Evolutionary conservation across 495 filamentous ascomycete species (phyloP).

Genomic region (Copromyces sp.): DNA sequence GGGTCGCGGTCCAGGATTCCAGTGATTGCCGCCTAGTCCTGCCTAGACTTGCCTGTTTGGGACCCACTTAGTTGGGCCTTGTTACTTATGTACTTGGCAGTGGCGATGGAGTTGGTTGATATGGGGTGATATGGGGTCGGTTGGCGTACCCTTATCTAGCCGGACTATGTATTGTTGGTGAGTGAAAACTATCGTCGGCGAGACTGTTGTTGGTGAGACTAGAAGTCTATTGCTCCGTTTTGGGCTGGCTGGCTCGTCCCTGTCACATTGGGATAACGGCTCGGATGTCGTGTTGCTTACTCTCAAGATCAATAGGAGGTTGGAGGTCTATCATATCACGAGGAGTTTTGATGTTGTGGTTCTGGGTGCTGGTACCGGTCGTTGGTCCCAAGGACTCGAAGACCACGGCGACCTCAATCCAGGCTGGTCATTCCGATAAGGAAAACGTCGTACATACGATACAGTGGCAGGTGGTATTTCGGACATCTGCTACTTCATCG

Average conservation of each 20-base stretch:
- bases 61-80: background rate
- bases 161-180: background rate
- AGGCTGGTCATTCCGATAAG: too few species aligned
- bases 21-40: background rate
- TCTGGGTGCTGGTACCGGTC: too few species aligned
- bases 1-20: background rate
- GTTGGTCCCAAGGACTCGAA: too few species aligned
- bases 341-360: too few species aligned
- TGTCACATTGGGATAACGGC: background rate
- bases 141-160: background rate
- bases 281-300: background rate
- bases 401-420: too few species aligned
- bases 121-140: background rate
- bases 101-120: background rate
- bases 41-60: background rate
- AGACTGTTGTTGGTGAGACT: background rate
- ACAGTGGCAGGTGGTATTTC: too few species aligned
- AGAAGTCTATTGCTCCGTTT: background rate
- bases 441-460: too few species aligned
- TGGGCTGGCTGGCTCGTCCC: background rate
- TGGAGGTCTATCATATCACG: too few species aligned
- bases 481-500: too few species aligned
- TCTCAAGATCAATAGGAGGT: background rate
- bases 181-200: background rate
- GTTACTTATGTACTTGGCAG: background rate